Evolutionary conservation across 2,329 filamentous ascomycete species (phyloP), one percentile per base, ranked within the genome.

Genomic region (Chaetomiaceae sp.): DNA sequence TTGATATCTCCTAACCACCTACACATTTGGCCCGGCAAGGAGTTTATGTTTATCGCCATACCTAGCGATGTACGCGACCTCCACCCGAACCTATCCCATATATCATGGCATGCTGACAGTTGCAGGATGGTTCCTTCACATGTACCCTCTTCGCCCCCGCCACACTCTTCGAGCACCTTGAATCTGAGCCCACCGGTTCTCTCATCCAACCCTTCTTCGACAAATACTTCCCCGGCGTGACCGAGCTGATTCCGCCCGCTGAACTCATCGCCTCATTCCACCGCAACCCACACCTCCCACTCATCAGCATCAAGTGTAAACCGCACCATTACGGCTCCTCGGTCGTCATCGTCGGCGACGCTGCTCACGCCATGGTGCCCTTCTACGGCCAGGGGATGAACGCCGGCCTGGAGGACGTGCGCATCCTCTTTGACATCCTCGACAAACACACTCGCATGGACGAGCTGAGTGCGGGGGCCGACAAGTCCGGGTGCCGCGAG

Each of bases 381-480:
- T 99, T 99, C 71, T 99, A 97, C 69, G 94, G 94, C 0, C 94
- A 99, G 69, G 94, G 94, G 33, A 95, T 99, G 85, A 99, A 99
- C 65, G 88, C 94, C 0, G 94, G 94, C 0, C 81, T 99, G 37
- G 94, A 99, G 72, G 92, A 96, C 64, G 90, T 99, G 11, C 84
- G 87, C 7, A 84, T 95, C 5, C 80, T 99, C 1, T 99, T 96
- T 70, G 82, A 85, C 0, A 77, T 87, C 38, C 76, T 97, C 1
- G 91, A 96, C 70, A 80, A 81, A 60, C 76, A 90, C 60, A 48
- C 55, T 10, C 61, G 60, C 40, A 47, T 55, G 36, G 57, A 59
- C 27, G 61, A 58, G 34, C 37, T 44, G 20, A 64, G 48, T 34
- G 69, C 86, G 13, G 65, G 72, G 2, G 71, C 74, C 14, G 86